Evolutionary conservation across 2,329 filamentous ascomycete species (phyloP).

Genomic region (Karstenula rhodostoma): DNA sequence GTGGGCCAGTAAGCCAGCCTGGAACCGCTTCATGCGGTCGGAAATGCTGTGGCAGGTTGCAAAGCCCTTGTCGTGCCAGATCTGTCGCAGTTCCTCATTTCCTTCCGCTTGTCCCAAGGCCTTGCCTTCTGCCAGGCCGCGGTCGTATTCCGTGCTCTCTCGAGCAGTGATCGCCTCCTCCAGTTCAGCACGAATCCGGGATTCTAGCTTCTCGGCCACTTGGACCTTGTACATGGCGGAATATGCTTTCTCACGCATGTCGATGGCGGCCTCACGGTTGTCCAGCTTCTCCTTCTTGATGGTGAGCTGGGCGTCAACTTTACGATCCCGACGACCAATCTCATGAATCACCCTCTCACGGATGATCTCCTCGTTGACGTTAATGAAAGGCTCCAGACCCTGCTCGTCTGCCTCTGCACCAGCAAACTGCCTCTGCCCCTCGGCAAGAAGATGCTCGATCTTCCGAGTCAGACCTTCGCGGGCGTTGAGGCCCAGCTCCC

Average conservation of each 20-base stretch:
- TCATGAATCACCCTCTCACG: conserved; percentile 10
- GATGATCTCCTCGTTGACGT: conserved; percentile 1
- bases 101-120: conserved; percentile 8
- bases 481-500: conserved; percentile 19
- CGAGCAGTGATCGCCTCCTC: conserved; percentile 7
- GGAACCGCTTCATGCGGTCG: conserved; percentile 20
- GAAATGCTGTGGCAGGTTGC: conserved; percentile 22
- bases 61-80: conserved; percentile 32
- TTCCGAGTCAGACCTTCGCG: conserved; percentile 27
- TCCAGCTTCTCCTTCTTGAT: conserved; percentile 19
- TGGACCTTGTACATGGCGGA: conserved; percentile 13
- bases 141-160: conserved; percentile 20
- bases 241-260: conserved; percentile 31
- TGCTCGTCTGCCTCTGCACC: conserved; percentile 16
- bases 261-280: conserved; percentile 21
- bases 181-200: conserved; percentile 13
- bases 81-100: conserved; percentile 1
- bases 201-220: conserved; percentile 17
- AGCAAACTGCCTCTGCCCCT: conserved; percentile 33
- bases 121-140: conserved; percentile 20
- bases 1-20: conserved; percentile 22
- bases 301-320: conserved; percentile 15
- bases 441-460: conserved; percentile 28
- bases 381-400: background rate
- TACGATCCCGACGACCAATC: conserved; percentile 14